Conservation (phyloP, 768 basidiomycete species). For the Ramaria sp. region DNA sequence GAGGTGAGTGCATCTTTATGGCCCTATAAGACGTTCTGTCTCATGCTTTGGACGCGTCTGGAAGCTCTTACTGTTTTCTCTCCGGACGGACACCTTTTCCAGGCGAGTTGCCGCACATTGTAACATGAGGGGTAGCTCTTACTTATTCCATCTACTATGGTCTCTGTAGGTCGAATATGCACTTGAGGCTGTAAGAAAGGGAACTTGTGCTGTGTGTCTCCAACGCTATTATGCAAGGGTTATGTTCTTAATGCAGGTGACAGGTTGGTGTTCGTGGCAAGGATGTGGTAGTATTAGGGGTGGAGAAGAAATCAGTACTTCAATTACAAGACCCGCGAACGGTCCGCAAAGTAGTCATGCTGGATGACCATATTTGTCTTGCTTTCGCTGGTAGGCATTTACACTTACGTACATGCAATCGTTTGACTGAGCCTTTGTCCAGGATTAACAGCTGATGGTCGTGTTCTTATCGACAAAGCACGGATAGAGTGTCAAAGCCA, state of each 20-base stretch:
- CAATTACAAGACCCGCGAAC: conserved; percentile 98
- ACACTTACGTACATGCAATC: background rate
- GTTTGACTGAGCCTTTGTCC: conserved; percentile 4
- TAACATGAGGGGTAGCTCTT: conserved; percentile 9
- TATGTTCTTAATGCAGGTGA: conserved; percentile 6
- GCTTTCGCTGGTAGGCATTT: conserved; percentile 82
- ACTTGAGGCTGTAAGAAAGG: conserved; percentile 92
- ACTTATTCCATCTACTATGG: conserved; percentile 12
- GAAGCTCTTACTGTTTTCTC: conserved; percentile 95
- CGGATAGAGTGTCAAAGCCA: conserved; percentile 97
- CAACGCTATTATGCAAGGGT: background rate
- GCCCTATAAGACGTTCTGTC: background rate
- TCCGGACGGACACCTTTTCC: conserved; percentile 97
- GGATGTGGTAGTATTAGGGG: conserved; percentile 91
- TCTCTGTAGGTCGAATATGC: conserved; percentile 88
- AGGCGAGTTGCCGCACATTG: conserved; percentile 39
- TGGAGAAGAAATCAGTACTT: conserved; percentile 97
- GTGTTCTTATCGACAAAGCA: conserved; percentile 96
- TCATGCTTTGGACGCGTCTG: background rate
- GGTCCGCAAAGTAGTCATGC: conserved; percentile 94
- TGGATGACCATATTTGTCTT: conserved; percentile 94
- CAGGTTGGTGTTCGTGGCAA: conserved; percentile 94
- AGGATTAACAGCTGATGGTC: conserved; percentile 97
- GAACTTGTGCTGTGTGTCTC: conserved; percentile 82
- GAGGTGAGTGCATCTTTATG: conserved; percentile 43